A percentile compares a stretch with the other conserved stretches of the same genome.
Evolutionary conservation across 768 basidiomycete genomes (phyloP).

Genomic region (Boletus vinaceobasis): DNA sequence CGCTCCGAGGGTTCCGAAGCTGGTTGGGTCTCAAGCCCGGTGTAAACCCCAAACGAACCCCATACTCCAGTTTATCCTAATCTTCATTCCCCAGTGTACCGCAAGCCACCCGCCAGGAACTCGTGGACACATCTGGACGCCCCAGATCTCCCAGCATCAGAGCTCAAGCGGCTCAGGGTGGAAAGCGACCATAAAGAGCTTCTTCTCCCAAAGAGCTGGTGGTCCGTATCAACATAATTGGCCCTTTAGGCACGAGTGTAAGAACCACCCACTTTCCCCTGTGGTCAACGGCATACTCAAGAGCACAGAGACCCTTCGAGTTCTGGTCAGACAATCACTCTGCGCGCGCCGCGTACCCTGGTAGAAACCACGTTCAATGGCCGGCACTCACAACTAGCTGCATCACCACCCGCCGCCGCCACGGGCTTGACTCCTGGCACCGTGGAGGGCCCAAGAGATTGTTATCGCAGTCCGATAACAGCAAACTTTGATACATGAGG

Average conservation of each 20-base stretch:
- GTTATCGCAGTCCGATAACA: background rate
- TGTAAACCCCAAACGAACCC: background rate
- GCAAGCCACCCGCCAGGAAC: background rate
- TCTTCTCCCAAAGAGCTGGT: background rate
- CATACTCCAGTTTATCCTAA: background rate
- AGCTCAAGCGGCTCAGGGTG: background rate
- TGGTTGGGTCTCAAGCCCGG: background rate
- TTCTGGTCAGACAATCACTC: background rate
- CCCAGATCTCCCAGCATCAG: background rate
- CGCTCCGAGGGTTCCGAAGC: background rate
- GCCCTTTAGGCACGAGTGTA: background rate
- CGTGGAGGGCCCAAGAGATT: background rate
- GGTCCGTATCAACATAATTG: background rate
- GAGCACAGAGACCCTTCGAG: background rate
- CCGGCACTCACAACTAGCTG: no score
- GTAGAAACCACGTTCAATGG: background rate
- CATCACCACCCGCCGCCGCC: background rate
- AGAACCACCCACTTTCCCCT: background rate
- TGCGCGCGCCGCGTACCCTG: background rate
- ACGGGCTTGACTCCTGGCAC: background rate
- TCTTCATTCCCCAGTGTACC: background rate
- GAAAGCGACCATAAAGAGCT: background rate
- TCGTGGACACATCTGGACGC: background rate
- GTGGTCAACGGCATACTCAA: background rate
- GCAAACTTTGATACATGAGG: background rate